Base-by-base conservation (phyloP, 192 early-diverging fungal species). In the Thamnidium elegans region DNA sequence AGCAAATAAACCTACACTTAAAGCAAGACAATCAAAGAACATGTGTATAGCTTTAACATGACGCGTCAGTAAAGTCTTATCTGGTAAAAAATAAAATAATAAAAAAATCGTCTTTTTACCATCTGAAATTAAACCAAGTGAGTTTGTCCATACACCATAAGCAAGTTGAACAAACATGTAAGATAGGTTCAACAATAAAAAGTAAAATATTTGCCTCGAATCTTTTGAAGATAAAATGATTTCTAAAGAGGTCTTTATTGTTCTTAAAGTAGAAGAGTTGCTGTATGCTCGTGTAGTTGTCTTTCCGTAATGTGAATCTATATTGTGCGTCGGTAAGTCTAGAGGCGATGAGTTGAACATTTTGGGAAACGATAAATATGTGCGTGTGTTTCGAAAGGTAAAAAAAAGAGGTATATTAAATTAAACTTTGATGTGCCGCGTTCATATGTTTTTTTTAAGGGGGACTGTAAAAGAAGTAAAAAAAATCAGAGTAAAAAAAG, bases 11-110 rank as follows among this genome's bases (percentile, higher is more conserved):
- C 92, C 92, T 20, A 96, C 83, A 1, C 89, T 90, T 64, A 98
- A 67, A 7, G 94, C 94, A 74, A 95, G 79, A 60, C 92, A 95
- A 76, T 98, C 96, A 79, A 98, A 98, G 62, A 96, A 85, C 96
- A 98, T 98, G 75, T 98, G 96, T 54, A 96, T 92, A 17, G 96
- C 96, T 86, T 13, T 8, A 47, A 53, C 13, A 14, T 39, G 36
- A 50, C 21, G 36, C 43, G 58, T 59, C 19, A 23, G 13, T 39
- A 58, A 14, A n/a, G n/a, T n/a, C n/a, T n/a, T n/a, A n/a, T n/a
- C n/a, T n/a, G n/a, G n/a, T n/a, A n/a, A n/a, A n/a, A n/a, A n/a
- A n/a, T n/a, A n/a, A n/a, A n/a, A n/a, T n/a, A n/a, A n/a, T n/a
- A n/a, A n/a, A n/a, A n/a, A n/a, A n/a, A n/a, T n/a, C n/a, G n/a